Conservation (phyloP, 352 stramenopile genomes). For the Plasmopara muralis region DNA sequence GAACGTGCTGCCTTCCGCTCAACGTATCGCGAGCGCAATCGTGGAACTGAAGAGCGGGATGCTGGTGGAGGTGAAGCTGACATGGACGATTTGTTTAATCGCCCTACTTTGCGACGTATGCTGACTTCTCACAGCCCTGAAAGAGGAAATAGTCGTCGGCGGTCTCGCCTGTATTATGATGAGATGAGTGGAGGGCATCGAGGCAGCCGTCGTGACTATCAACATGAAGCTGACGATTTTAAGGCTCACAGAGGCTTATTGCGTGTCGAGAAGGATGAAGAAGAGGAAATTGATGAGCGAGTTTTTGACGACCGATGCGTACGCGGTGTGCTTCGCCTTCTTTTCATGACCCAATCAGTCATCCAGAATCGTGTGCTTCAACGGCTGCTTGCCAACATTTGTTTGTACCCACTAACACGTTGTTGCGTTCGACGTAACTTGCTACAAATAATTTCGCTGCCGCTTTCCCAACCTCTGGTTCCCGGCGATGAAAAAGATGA, state of each 20-base stretch:
- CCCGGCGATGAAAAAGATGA: slow-evolving; percentile 29
- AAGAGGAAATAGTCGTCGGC: slow-evolving; percentile 30
- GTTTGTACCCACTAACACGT: slow-evolving; percentile 68
- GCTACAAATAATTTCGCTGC: slow-evolving; percentile 52
- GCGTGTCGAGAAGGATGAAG: slow-evolving; percentile 65
- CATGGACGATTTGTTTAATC: slow-evolving; percentile 62
- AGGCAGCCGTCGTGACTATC: slow-evolving; percentile 31
- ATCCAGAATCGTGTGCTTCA: slow-evolving; percentile 81
- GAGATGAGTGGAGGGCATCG: slow-evolving; percentile 39
- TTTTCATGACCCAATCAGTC: slow-evolving; percentile 78
- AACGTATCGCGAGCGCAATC: slow-evolving; percentile 46
- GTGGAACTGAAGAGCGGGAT: slow-evolving; percentile 20
- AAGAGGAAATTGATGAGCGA: slow-evolving; percentile 48
- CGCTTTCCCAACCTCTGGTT: slow-evolving; percentile 38
- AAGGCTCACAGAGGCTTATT: slow-evolving; percentile 48
- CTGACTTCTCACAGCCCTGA: slow-evolving; percentile 67
- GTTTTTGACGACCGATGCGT: slow-evolving; percentile 68
- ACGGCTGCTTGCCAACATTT: slow-evolving; percentile 71
- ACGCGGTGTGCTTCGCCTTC: slow-evolving; percentile 52
- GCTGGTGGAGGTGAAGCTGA: slow-evolving; percentile 37
- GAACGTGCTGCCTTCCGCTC: slow-evolving; percentile 86
- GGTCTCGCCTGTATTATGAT: slow-evolving; percentile 33
- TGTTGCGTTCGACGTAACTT: slow-evolving; percentile 51
- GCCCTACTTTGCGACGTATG: slow-evolving; percentile 72
- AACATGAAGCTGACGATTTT: slow-evolving; percentile 11